Evolutionary conservation across 1,284 basidiomycete genomes (phyloP).

Genomic region (Neonothopanus nambi): DNA sequence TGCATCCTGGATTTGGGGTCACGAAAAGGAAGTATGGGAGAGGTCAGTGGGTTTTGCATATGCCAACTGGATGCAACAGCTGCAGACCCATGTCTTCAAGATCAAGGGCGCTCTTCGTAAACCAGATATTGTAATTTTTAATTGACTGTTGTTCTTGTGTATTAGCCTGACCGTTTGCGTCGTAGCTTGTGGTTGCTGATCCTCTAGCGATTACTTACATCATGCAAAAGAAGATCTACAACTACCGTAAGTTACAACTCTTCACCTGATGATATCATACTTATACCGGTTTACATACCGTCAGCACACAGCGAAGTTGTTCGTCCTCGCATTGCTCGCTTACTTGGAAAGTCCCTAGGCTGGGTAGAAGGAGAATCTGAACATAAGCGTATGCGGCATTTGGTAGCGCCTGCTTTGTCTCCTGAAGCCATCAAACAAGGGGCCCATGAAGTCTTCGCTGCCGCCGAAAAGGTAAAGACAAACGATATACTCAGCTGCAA

Average conservation of each 20-base stretch:
- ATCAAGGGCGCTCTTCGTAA: not conserved
- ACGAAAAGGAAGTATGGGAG: not conserved
- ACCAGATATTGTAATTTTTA: not conserved
- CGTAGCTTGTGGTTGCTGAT: constrained; percentile 29
- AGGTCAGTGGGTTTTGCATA: not conserved
- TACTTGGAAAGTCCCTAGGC: constrained; percentile 30
- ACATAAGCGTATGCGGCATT: constrained; percentile 29
- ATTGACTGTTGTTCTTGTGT: not conserved
- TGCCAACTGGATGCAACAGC: not conserved
- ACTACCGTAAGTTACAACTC: constrained; percentile 20
- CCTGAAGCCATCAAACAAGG: not conserved
- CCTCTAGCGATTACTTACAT: constrained; percentile 28
- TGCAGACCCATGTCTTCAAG: not conserved
- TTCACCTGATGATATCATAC: not conserved
- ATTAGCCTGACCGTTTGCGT: not conserved
- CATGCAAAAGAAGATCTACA: constrained; percentile 25
- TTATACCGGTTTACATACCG: not conserved
- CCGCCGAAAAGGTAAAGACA: not conserved
- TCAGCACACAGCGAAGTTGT: constrained; percentile 29
- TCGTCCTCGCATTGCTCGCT: constrained; percentile 28
- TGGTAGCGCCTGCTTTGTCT: constrained; percentile 26
- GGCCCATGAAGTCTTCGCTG: not conserved
- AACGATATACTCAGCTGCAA: not conserved
- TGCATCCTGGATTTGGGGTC: not conserved
- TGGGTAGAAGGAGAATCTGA: constrained; percentile 34